Evolutionary conservation across 2,329 filamentous ascomycete genomes (phyloP).

Genomic region (Furcasterigmium sp.): DNA sequence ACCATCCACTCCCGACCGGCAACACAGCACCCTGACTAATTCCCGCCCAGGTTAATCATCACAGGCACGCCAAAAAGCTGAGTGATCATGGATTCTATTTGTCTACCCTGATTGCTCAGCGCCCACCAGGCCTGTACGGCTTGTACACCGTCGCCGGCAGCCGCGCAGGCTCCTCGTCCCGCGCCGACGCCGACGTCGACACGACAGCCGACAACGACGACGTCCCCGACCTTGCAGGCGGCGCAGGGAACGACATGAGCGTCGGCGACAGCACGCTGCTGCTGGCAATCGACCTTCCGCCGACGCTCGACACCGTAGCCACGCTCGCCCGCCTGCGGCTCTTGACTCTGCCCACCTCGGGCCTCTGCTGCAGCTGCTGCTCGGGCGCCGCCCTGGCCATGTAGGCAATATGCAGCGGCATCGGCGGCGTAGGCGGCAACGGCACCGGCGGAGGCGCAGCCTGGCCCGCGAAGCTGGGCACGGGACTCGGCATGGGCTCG

Average conservation of each 20-base stretch:
- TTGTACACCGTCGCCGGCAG: neutral
- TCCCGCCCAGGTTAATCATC: too few relatives aligned
- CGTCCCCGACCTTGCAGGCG: neutral
- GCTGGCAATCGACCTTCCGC: slow-evolving; percentile 1
- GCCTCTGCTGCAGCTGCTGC: slow-evolving; percentile 2
- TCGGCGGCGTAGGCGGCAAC: too few relatives aligned
- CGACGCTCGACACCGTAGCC: slow-evolving; percentile 1
- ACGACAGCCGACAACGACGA: neutral
- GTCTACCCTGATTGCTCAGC: neutral
- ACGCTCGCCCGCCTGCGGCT: neutral
- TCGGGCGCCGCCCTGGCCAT: slow-evolving; percentile 5
- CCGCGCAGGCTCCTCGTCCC: neutral
- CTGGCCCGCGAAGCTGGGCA: slow-evolving; percentile 2
- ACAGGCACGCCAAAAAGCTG: too few relatives aligned
- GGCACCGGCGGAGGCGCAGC: neutral
- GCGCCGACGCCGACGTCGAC: neutral
- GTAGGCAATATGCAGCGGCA: slow-evolving; percentile 8
- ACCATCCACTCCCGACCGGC: too few relatives aligned
- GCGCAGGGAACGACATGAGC: slow-evolving; percentile 3
- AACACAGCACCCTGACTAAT: too few relatives aligned
- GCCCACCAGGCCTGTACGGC: neutral
- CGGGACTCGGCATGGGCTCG: neutral
- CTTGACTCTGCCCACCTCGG: slow-evolving; percentile 4
- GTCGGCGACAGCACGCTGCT: slow-evolving; percentile 9
- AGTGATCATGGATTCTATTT: too few relatives aligned